phyloP scores from a whole-genome alignment of 2,329 filamentous ascomycete species.

The Westerdykella ornata region DNA sequence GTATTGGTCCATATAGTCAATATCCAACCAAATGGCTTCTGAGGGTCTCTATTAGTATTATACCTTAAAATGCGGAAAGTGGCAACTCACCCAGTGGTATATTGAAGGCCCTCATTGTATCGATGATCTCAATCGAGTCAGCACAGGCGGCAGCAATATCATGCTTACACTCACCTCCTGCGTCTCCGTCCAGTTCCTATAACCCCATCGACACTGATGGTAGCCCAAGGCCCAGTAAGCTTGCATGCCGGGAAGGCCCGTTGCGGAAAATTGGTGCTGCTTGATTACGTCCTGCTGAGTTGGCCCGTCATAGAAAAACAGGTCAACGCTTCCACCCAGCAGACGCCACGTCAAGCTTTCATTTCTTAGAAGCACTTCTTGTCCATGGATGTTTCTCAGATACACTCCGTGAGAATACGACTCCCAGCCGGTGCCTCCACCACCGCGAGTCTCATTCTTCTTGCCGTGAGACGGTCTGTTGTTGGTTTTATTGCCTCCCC shows the following conservation, averaged over 20 bases:
- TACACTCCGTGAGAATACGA: slow-evolving; percentile 72
- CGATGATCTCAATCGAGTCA: slow-evolving; percentile 35
- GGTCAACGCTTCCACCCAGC: slow-evolving; percentile 68
- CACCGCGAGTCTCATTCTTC: slow-evolving; percentile 23
- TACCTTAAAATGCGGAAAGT: neutral
- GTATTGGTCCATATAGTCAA: slow-evolving; percentile 43
- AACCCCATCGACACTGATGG: slow-evolving; percentile 81
- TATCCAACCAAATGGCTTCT: slow-evolving; percentile 42
- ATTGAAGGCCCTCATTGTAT: slow-evolving; percentile 48
- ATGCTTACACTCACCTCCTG: slow-evolving; percentile 38
- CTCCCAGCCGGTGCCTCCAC: slow-evolving; percentile 49
- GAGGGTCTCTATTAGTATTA: neutral
- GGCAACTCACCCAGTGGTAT: slow-evolving; percentile 44
- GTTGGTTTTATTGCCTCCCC: slow-evolving; percentile 31
- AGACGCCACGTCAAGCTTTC: slow-evolving; percentile 65
- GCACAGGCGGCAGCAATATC: neutral
- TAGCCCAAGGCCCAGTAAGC: slow-evolving; percentile 67
- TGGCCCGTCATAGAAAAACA: slow-evolving; percentile 73
- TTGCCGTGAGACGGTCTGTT: slow-evolving; percentile 26
- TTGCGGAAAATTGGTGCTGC: slow-evolving; percentile 60
- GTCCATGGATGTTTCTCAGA: slow-evolving; percentile 67
- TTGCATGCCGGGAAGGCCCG: slow-evolving; percentile 69
- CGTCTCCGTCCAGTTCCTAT: slow-evolving; percentile 63
- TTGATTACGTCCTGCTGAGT: slow-evolving; percentile 61
- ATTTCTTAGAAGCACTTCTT: slow-evolving; percentile 61